Base-by-base conservation (phyloP, 768 basidiomycete species). In the Mycena haematopus region DNA sequence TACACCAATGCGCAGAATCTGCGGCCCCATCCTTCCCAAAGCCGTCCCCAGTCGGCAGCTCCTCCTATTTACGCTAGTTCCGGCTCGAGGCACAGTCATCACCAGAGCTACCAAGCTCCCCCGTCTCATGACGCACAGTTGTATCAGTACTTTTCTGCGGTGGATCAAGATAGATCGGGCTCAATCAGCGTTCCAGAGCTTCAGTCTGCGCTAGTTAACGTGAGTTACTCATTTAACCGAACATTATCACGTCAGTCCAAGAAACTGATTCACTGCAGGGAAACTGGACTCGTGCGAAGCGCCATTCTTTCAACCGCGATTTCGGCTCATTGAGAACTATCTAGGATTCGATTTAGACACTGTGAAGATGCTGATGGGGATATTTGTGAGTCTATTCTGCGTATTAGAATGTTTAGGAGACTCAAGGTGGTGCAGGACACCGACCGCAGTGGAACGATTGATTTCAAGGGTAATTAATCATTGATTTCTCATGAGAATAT, bases 301-400 rank as follows among this genome's bases (percentile, higher is more conserved):
- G 21, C 36, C 49, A 33, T 52, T 15, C 15, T n/a, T 19, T 19
- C 61, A 44, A 22, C 11, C 40, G 25, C 21, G 17, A 47, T 24
- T 25, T 17, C 33, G 14, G 11, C 27, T 42, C 27, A 60, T 27
- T 8, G 6, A 27, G 44, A 47, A 31, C 11, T 25, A 38, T 51
- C 27, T 65, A 93, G 91, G 80, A 63, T 95, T 93, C 65, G 92
- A 95, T 75, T 77, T 92, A 50, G 92, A 95, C 70, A 94, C 92
- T 0, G 85, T 93, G 62, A 92, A 91, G 79, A 93, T 93, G 92
- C 78, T 93, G 21, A 90, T 93, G 89, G 83, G 84, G 56, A 90
- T 92, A 55, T 93, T 93, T 74, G 92, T 92, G 73, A 68, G 88
- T 80, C 57, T n/a, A 38, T 52, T 25, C 24, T 50, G 9, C 1